Percentiles rank a stretch among this genome's conserved stretches.
phyloP scores from a whole-genome alignment of 2,329 filamentous ascomycete species.

The Pseudogymnoascus sp. region DNA sequence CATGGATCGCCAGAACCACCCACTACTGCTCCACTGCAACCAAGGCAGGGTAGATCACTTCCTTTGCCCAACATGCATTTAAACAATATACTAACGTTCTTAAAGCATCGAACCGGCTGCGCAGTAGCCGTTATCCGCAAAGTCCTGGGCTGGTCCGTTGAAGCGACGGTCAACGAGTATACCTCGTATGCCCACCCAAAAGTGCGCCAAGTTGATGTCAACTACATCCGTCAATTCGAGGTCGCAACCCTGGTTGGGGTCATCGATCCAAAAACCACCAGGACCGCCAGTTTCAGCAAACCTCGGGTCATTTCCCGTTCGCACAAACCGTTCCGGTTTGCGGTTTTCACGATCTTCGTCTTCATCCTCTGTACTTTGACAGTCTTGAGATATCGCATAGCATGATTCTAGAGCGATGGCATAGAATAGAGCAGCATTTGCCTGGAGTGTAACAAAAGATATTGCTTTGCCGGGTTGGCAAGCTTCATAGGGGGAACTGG shows the following conservation, averaged over 20 bases:
- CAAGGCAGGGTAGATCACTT: constrained; percentile 61
- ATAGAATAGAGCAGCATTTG: constrained; percentile 4
- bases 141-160: constrained; percentile 57
- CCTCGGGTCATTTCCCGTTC: background rate
- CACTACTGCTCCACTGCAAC: constrained; percentile 84
- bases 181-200: constrained; percentile 55
- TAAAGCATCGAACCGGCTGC: constrained; percentile 77
- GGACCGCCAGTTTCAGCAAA: background rate
- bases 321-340: constrained; percentile 1
- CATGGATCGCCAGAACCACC: constrained; percentile 66
- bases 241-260: constrained; percentile 31
- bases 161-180: constrained; percentile 66
- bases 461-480: background rate
- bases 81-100: constrained; percentile 14
- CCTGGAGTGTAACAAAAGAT: background rate
- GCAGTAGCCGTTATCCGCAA: constrained; percentile 75
- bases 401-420: constrained; percentile 4
- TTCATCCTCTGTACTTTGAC: constrained; percentile 9
- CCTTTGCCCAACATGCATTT: background rate
- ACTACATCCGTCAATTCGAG: constrained; percentile 49
- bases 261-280: background rate
- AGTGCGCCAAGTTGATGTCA: constrained; percentile 50
- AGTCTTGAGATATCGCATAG: constrained; percentile 7
- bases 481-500: constrained; percentile 13
- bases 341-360: background rate